Conservation (phyloP, 1,139 yeast species). For the Yamadazyma mexicana region DNA sequence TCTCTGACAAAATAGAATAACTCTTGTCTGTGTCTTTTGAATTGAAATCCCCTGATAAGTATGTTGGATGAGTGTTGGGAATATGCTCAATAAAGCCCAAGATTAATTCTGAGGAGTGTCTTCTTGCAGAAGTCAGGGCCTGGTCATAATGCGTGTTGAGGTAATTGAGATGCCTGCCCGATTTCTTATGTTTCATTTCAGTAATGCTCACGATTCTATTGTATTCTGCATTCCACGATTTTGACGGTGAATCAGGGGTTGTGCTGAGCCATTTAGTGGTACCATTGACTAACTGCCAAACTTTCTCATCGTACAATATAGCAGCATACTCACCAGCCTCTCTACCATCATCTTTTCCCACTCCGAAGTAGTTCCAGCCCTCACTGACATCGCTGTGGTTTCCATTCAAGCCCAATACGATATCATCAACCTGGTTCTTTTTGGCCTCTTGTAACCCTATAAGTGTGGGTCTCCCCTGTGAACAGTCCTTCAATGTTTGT, state of each 20-base stretch:
- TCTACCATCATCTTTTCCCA: slow-evolving; percentile 49
- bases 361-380: slow-evolving; percentile 43
- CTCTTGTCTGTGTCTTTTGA: slow-evolving; percentile 14
- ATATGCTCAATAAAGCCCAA: slow-evolving; percentile 29
- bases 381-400: slow-evolving; percentile 5
- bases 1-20: slow-evolving; percentile 26
- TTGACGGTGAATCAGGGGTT: slow-evolving; percentile 43
- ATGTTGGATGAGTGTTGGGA: slow-evolving; percentile 32
- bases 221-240: slow-evolving; percentile 43
- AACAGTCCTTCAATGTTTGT: slow-evolving; percentile 12
- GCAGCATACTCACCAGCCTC: slow-evolving; percentile 48
- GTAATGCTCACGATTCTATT: slow-evolving; percentile 44
- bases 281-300: slow-evolving; percentile 31
- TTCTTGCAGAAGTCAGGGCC: slow-evolving; percentile 35
- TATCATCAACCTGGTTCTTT: slow-evolving; percentile 28
- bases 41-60: slow-evolving; percentile 26
- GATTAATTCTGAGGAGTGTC: slow-evolving; percentile 28
- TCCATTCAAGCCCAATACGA: slow-evolving; percentile 21
- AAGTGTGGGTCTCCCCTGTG: slow-evolving; percentile 20
- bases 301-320: slow-evolving; percentile 32
- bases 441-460: slow-evolving; percentile 32
- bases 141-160: slow-evolving; percentile 49
- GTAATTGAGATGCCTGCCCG: slow-evolving; percentile 27
- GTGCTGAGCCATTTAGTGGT: slow-evolving; percentile 46
- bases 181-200: slow-evolving; percentile 23